These are phyloP conservation scores for Podospora pseudopauciseta DNA, from an alignment of 495 filamentous ascomycete genomes.

Conservation along the genomic window DNA sequence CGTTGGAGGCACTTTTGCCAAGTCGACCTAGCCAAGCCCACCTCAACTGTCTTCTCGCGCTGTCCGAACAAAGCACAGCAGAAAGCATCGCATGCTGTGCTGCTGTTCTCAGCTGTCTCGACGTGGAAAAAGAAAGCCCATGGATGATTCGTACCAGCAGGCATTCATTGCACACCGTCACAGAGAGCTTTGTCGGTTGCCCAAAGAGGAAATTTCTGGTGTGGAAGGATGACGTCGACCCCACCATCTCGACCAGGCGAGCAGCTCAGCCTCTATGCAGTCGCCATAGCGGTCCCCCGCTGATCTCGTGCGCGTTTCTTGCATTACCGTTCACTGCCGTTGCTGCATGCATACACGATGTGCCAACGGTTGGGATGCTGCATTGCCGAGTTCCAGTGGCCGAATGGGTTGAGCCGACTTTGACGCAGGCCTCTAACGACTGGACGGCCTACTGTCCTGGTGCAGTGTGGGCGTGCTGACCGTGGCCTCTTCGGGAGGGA, in stretches of 20 bases:
- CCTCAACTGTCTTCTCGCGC: background rate
- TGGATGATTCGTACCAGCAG: background rate
- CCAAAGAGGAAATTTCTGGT: background rate
- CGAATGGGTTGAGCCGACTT: background rate
- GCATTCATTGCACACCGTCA: background rate
- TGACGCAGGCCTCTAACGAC: slow-evolving; percentile 8
- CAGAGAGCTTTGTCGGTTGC: background rate
- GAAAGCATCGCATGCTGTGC: background rate
- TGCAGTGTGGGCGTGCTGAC: background rate
- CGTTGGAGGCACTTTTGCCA: background rate
- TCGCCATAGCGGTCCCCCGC: slow-evolving; percentile 1
- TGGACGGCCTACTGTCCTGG: background rate
- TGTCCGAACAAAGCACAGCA: background rate
- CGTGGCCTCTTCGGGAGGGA: background rate
- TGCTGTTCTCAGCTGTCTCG: background rate
- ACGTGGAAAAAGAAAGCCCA: background rate
- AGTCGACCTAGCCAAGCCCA: background rate
- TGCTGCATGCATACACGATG: slow-evolving; percentile 4
- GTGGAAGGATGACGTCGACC: slow-evolving; percentile 4
- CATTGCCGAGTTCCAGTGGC: slow-evolving; percentile 3
- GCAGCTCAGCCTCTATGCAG: slow-evolving; percentile 4
- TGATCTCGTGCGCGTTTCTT: slow-evolving; percentile 1
- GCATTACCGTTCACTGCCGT: slow-evolving; percentile 5
- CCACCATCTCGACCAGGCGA: slow-evolving; percentile 1
- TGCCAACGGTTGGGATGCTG: background rate